Base-by-base conservation (phyloP, 2,329 filamentous ascomycete species). In the Xylaria sp. region DNA sequence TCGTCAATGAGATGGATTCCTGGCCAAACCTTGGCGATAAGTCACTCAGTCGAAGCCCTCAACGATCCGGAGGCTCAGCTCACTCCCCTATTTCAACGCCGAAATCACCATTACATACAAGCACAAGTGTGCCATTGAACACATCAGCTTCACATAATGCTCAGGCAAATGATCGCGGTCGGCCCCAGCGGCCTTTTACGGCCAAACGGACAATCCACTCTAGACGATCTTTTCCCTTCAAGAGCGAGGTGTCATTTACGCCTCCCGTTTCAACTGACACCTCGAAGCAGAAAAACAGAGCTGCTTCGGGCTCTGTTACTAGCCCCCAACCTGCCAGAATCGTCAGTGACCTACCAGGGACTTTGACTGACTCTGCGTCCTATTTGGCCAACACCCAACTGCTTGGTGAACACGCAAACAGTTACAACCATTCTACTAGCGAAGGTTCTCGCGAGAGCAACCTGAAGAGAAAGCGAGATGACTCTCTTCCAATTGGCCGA, bases 181-280 rank as follows among this genome's bases (percentile, higher is more conserved):
- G 13, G 3, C 22, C 42, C 17, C 50, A 47, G 37, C 19, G 39
- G 21, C 19, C 47, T 19, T 48, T 48, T 17, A 48, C 50, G 7
- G 43, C 47, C 19, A 50, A 54, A 34, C 42, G 47, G 17, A 42
- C 47, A 13, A 47, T 39, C 21, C 52, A 38, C 18, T 47, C 52
- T 13, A 44, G 47, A 22, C 44, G 43, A 11, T 39, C 26, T 24
- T 6, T 18, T 2, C 47, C 43, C 16, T 39, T 34, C 13, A 13
- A 18, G 11, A 37, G 7, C 38, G 18, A 22, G 16, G 29, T 13
- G 11, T 13, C 29, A 34, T 13, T 11, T 34, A 34, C 11, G 29
- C 29, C 3, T 34, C 29, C 29, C 11, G 29, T 4, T 2, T 21
- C 19, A 9, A 47, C n/a, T 16, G 17, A 19, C 2, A 16, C 21